These are phyloP conservation scores for Globisporangium nagaii DNA, from an alignment of 352 stramenopile species.

Conservation along the genomic window DNA sequence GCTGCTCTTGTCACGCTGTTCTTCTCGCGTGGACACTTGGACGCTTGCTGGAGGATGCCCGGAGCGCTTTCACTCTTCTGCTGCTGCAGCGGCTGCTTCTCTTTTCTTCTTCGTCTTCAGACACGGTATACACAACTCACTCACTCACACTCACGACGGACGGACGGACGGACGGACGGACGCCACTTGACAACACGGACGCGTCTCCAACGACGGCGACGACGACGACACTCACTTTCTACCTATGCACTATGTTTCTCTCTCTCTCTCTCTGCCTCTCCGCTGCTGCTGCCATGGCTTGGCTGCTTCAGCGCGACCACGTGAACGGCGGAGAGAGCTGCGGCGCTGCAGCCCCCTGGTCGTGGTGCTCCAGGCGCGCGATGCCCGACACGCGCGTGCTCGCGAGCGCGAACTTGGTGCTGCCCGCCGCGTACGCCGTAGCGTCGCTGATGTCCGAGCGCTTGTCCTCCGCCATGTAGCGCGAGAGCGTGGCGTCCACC, in stretches of 20 bases:
- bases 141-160: conserved; percentile 1
- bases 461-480: conserved; percentile 50
- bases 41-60: background rate
- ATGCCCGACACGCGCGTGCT: conserved; percentile 13
- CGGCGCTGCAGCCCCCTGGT: background rate
- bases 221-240: background rate
- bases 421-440: conserved; percentile 9
- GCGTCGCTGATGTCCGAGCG: conserved; percentile 14
- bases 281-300: background rate
- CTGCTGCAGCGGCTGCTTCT: background rate
- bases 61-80: conserved; percentile 1
- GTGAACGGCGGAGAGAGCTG: conserved; percentile 12
- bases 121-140: conserved; percentile 6
- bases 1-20: background rate
- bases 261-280: background rate
- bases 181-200: conserved; percentile 8
- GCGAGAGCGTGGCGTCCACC: conserved; percentile 35
- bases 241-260: too few species aligned
- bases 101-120: background rate
- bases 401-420: conserved; percentile 13
- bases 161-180: conserved; percentile 6
- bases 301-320: conserved; percentile 5
- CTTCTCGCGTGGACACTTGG: background rate
- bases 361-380: conserved; percentile 12
- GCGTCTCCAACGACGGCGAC: background rate